A percentile compares a stretch with the other conserved stretches of the same genome.
Conservation (phyloP, 192 early-diverging fungal species). For the Podila epigama region DNA sequence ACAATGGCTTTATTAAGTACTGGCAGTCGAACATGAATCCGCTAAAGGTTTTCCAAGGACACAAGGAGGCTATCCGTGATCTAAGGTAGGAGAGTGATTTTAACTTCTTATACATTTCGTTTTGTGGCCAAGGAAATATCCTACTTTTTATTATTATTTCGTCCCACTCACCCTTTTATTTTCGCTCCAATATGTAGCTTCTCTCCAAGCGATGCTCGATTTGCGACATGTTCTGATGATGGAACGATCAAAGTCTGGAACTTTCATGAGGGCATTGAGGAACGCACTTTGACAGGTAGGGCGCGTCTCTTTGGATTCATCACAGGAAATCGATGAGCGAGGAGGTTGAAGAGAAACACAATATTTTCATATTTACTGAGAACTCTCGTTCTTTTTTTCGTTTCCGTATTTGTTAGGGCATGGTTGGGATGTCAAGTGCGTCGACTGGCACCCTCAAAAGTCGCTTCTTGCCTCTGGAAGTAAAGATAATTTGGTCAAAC, state of each 20-base stretch:
- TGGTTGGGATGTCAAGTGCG: constrained; percentile 96
- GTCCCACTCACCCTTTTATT: not conserved
- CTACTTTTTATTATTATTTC: not conserved
- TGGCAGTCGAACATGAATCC: constrained; percentile 98
- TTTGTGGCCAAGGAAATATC: not conserved
- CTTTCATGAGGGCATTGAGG: constrained; percentile 86
- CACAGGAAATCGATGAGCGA: too few species aligned
- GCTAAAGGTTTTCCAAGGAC: constrained; percentile 85
- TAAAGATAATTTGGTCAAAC: constrained; percentile 94
- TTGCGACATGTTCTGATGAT: constrained; percentile 96
- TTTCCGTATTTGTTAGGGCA: constrained; percentile 70
- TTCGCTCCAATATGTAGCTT: constrained; percentile 61
- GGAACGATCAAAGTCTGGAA: constrained; percentile 96
- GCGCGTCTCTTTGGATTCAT: not conserved
- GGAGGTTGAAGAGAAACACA: not conserved
- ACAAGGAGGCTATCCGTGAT: constrained; percentile 91
- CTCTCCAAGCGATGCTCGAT: constrained; percentile 91
- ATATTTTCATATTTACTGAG: not conserved
- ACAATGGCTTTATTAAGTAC: constrained; percentile 94
- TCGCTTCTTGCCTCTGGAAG: constrained; percentile 92
- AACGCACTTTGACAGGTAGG: constrained; percentile 70
- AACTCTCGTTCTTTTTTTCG: not conserved
- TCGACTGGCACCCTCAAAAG: constrained; percentile 97
- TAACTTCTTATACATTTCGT: not conserved
- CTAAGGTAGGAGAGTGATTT: constrained; percentile 60